A percentile compares a stretch with the other conserved stretches of the same genome.
Evolutionary conservation across 73 alveolate species (phyloP).

Genomic region (Uronychia binucleata): DNA sequence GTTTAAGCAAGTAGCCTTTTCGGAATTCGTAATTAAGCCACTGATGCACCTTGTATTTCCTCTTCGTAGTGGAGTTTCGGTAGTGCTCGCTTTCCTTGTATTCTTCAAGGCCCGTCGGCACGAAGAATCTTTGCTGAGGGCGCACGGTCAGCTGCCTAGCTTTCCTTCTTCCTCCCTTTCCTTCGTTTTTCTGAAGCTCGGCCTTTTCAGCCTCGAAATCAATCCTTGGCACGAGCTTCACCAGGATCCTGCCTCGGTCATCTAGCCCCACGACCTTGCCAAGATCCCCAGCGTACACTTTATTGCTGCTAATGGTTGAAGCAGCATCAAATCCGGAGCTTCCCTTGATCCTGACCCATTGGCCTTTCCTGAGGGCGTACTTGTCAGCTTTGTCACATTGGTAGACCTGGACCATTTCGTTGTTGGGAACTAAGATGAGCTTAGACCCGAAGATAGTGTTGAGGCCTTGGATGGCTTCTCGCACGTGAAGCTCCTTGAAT

Average conservation of each 20-base stretch:
- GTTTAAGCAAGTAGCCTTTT: slow-evolving; percentile 69
- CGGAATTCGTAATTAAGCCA: slow-evolving; percentile 20
- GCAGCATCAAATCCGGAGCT: neutral
- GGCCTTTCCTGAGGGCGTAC: slow-evolving; percentile 45
- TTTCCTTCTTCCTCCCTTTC: neutral
- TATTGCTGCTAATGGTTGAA: neutral
- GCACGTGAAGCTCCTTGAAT: slow-evolving; percentile 80
- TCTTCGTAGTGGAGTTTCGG: slow-evolving; percentile 12
- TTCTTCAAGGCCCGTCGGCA: slow-evolving; percentile 25
- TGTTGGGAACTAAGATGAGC: slow-evolving; percentile 68
- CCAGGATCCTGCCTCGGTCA: slow-evolving; percentile 66
- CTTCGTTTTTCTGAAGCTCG: slow-evolving; percentile 20
- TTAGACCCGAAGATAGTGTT: slow-evolving; percentile 65
- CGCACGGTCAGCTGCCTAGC: slow-evolving; percentile 20
- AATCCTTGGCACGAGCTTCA: slow-evolving; percentile 81
- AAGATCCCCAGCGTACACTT: slow-evolving; percentile 88
- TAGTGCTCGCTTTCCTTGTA: slow-evolving; percentile 11
- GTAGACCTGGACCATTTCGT: slow-evolving; percentile 81
- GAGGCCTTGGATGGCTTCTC: slow-evolving; percentile 77
- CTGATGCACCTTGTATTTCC: slow-evolving; percentile 52
- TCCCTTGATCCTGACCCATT: slow-evolving; percentile 79
- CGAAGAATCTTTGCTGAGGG: slow-evolving; percentile 63
- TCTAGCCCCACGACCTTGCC: slow-evolving; percentile 70
- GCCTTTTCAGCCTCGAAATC: slow-evolving; percentile 13
- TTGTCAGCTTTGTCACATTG: slow-evolving; percentile 67